Evolutionary conservation across 2,329 filamentous ascomycete species (phyloP).

Genomic region (Cytospora chrysosperma): DNA sequence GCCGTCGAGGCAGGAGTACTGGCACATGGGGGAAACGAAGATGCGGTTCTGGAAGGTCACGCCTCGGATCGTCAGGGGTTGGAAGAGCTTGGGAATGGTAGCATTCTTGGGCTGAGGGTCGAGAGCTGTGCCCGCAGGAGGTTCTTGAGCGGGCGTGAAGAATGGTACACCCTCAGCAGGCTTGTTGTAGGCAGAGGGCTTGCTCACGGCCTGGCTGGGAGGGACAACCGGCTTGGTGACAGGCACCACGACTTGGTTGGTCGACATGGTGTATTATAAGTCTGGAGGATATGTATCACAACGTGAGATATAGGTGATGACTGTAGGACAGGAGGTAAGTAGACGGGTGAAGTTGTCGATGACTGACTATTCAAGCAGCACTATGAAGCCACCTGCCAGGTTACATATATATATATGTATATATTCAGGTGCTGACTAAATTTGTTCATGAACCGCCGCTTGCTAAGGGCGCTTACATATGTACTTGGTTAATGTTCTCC

Average conservation of each 20-base stretch:
- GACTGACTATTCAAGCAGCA: no score
- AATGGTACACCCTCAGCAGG: slow-evolving; percentile 38
- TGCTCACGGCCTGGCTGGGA: slow-evolving; percentile 5
- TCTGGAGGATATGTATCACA: background rate
- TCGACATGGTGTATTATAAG: slow-evolving; percentile 9
- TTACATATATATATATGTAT: background rate
- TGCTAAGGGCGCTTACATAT: background rate
- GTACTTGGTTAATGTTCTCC: background rate
- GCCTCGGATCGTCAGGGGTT: slow-evolving; percentile 43
- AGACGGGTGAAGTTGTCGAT: background rate
- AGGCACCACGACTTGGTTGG: slow-evolving; percentile 11
- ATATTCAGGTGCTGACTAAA: background rate
- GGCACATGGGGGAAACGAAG: slow-evolving; percentile 49
- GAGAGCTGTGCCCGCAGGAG: slow-evolving; percentile 38
- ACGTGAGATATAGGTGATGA: background rate
- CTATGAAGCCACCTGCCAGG: background rate
- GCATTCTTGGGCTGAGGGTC: slow-evolving; percentile 38
- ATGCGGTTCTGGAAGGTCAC: slow-evolving; percentile 47
- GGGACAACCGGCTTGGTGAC: slow-evolving; percentile 21
- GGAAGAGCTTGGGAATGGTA: slow-evolving; percentile 39
- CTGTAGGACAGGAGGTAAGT: background rate
- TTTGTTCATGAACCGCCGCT: background rate
- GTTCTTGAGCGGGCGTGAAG: slow-evolving; percentile 42
- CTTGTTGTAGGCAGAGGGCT: slow-evolving; percentile 25
- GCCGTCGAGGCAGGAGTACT: slow-evolving; percentile 43